Base-by-base conservation (phyloP, 2,329 filamentous ascomycete genomes). In the Fusarium beomiforme region DNA sequence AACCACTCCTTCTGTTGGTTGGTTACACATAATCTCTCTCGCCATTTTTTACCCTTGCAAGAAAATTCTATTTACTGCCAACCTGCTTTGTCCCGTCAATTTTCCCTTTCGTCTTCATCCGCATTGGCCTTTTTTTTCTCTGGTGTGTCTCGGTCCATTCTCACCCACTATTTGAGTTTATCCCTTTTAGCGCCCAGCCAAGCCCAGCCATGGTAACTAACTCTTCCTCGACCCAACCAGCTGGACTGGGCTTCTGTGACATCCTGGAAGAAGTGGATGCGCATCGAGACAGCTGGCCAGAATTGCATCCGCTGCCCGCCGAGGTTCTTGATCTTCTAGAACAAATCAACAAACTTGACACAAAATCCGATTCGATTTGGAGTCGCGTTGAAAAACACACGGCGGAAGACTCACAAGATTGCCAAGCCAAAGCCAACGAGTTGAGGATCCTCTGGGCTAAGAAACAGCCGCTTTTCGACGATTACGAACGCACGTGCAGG, bases 401-500 rank as follows among this genome's bases (percentile, higher is more conserved):
- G 29, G 29, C 11, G 29, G 29, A 8, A 29, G 29, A 29, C 8
- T 8, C 8, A n/a, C n/a, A n/a, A 51, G 31, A 29, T 29, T 31
- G 47, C 31, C 47, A 51, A 51, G 47, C 31, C n/a, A 51, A 51
- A 24, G 21, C 24, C 19, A 31, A 37, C 21, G 23, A 33, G 47
- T 51, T 51, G 21, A 31, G n/a, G 14, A 31, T 31, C 24, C 31
- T 51, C 31, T 9, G 8, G 34, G n/a, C 23, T 3, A 34, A 53
- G 19, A 17, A 36, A 51, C 34, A 31, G 24, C 47, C 49, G 49
- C 49, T 53, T 29, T 26, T 23, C 36, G 29, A 24, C 36, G 53
- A 44, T 47, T 67, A 59, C 53, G 53, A 59, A 43, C 47, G 43
- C 42, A 50, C 33, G 33, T 53, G 51, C 39, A 55, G 24, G 42